phyloP scores from a whole-genome alignment of 2,329 filamentous ascomycete species.

The Colletotrichum salicis region DNA sequence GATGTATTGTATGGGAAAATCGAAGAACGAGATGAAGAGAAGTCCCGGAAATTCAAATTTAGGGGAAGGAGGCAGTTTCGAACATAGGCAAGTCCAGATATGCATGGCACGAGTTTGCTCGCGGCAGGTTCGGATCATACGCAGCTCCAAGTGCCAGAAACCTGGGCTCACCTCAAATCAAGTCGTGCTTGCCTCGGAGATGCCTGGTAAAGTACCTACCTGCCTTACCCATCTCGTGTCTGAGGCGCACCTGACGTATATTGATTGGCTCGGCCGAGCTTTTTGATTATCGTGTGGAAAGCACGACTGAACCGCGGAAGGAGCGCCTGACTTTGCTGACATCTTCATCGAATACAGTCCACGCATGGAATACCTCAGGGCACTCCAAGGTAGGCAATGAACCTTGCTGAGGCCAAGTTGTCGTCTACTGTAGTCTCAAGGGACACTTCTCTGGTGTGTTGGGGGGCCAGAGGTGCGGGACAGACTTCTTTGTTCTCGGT shows the following conservation, averaged over 20 bases:
- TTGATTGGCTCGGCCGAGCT: background rate
- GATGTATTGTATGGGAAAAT: background rate
- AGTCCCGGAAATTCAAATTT: background rate
- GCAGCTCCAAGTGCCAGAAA: background rate
- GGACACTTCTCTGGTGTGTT: background rate
- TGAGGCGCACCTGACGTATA: background rate
- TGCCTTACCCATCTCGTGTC: background rate
- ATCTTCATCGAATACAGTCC: background rate
- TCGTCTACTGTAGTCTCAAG: no score
- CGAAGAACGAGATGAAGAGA: background rate
- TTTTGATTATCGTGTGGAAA: background rate
- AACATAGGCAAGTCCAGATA: background rate
- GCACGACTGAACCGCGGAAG: background rate
- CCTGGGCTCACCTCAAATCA: background rate
- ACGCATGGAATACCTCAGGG: background rate
- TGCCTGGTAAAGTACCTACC: background rate
- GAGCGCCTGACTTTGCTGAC: background rate
- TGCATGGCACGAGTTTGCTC: background rate
- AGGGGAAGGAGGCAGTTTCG: background rate
- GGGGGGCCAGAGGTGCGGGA: background rate
- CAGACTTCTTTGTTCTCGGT: background rate
- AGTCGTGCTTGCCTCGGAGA: background rate
- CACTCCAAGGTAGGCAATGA: no score
- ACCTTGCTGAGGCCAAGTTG: no score
- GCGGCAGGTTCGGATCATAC: background rate